Base-by-base conservation (phyloP, 805 yeast genomes). In the Hanseniaspora meyeri region DNA sequence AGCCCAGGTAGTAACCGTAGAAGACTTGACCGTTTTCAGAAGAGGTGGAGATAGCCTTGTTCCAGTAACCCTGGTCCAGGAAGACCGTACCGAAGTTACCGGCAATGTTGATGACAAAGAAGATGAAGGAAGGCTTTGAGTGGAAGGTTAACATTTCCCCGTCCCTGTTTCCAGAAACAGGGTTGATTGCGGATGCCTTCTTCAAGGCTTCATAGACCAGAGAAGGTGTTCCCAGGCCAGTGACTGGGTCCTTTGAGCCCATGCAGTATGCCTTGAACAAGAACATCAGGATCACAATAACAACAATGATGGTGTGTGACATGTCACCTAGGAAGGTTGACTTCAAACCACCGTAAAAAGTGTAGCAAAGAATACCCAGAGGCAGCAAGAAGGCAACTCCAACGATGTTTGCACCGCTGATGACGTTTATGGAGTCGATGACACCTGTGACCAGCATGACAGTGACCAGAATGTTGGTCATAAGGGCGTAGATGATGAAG, bases 371-470 rank as follows among this genome's bases (percentile, higher is more conserved):
- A 48, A 85, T 88, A 64, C 90, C 90, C 14, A 90, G 70, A 2
- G 97, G 96, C 52, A 90, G 75, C 52, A 90, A 70, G 70, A 85
- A 83, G 68, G 88, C 81, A 1, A 89, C 85, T 8, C 96, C 97
- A 40, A 81, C 83, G 3, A 83, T 77, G 67, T 84, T 74, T 82
- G 83, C 82, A 1, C 96, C 96, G 2, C 96, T 88, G 60, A 90
- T 74, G 63, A 83, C 85, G 60, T 71, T 75, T 56, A 89, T 82
- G 7, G 87, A 85, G 0, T 95, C 93, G 47, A 95, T 81, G 37
- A 95, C 96, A 59, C 96, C 96, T 4, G 95, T 83, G 53, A 90
- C 73, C 46, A 90, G 76, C 96, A 88, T 88, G 3, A 95, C 95
- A 34, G 95, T 87, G 58, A 90, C 97, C 59, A 90, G 74, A 59